These are phyloP conservation scores for Diaporthe sp. DNA, from an alignment of 2,329 filamentous ascomycete species.

Conservation along the genomic window DNA sequence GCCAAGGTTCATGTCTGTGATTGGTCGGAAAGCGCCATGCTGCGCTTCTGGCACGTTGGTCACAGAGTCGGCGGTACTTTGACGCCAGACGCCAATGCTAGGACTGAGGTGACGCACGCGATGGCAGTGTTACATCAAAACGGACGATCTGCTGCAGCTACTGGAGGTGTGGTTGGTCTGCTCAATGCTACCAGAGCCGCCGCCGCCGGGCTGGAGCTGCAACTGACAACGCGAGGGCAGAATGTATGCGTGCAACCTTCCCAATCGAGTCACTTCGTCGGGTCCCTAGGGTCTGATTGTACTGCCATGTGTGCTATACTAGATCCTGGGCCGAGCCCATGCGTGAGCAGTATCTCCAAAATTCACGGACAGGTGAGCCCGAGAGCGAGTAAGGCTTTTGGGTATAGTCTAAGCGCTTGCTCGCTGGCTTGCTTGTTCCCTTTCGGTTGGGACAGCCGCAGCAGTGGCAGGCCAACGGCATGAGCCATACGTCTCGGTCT, in stretches of 20 bases:
- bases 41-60: constrained; percentile 25
- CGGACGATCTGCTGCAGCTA: not conserved
- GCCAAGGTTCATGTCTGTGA: constrained; percentile 24
- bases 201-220: not conserved
- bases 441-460: not conserved
- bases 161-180: constrained; percentile 18
- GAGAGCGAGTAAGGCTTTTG: not conserved
- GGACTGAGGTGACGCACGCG: constrained; percentile 7
- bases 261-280: not conserved
- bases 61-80: constrained; percentile 25
- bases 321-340: not conserved
- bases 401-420: not conserved
- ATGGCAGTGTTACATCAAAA: constrained; percentile 31
- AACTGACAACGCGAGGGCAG: not conserved
- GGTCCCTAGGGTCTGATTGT: not conserved
- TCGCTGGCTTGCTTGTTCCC: constrained; percentile 9
- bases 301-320: not conserved
- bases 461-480: not conserved
- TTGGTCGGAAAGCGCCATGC: constrained; percentile 32
- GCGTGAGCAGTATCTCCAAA: not conserved
- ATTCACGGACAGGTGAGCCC: not conserved
- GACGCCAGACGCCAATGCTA: constrained; percentile 33
- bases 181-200: not conserved
- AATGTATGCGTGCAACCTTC: not conserved
- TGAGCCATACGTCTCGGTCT: not conserved